A percentile compares a stretch with the other conserved stretches of the same genome.
Conservation (phyloP, 768 basidiomycete species). For the Harrya chromipes region DNA sequence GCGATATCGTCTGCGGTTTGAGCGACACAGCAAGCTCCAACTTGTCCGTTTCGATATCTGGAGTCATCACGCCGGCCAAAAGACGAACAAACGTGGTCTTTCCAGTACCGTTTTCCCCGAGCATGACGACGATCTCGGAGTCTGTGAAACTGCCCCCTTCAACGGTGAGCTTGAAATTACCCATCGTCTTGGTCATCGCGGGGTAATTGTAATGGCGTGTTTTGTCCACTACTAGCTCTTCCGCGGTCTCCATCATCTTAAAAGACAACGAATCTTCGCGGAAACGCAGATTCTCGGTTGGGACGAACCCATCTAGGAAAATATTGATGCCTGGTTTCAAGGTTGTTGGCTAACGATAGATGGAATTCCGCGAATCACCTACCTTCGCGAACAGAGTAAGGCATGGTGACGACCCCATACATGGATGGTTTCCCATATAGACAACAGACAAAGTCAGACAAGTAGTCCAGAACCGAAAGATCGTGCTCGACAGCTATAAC, state of each 20-base stretch:
- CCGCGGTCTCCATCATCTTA: slow-evolving; percentile 96
- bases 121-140: slow-evolving; percentile 98
- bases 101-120: slow-evolving; percentile 98
- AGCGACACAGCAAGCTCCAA: slow-evolving; percentile 84
- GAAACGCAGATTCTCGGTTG: slow-evolving; percentile 98
- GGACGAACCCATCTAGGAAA: slow-evolving; percentile 98
- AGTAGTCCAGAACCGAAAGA: slow-evolving; percentile 94
- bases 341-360: background rate
- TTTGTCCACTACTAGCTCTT: slow-evolving; percentile 84
- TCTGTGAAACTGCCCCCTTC: slow-evolving; percentile 92
- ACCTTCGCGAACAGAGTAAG: slow-evolving; percentile 97
- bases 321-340: slow-evolving; percentile 85
- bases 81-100: slow-evolving; percentile 98
- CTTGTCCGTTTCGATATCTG: slow-evolving; percentile 81
- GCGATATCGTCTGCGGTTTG: slow-evolving; percentile 98
- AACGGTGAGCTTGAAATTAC: slow-evolving; percentile 92
- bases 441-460: slow-evolving; percentile 98
- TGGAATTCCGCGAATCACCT: slow-evolving; percentile 13
- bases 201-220: slow-evolving; percentile 91
- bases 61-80: slow-evolving; percentile 81
- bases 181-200: slow-evolving; percentile 95
- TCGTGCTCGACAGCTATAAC: slow-evolving; percentile 99
- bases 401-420: slow-evolving; percentile 99
- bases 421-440: slow-evolving; percentile 96
- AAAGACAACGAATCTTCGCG: slow-evolving; percentile 93